Evolutionary conservation across 2,329 filamentous ascomycete genomes (phyloP), one percentile per base, ranked within the genome.

Genomic region (Nectriaceae sp.): DNA sequence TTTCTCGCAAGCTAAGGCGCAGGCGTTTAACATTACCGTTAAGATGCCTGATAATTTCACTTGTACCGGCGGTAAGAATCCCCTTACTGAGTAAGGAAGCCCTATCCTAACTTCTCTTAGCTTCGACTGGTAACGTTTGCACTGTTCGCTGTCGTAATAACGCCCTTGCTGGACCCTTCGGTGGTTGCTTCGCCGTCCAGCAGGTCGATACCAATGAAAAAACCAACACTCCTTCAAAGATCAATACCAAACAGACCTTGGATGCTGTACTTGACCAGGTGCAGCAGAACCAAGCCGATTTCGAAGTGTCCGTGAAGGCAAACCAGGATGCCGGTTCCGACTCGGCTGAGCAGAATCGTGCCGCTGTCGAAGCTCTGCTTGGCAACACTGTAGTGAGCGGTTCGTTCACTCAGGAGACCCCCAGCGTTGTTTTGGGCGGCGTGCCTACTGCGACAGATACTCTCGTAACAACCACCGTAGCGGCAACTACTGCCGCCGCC

Each of bases 121-220:
- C 68, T 6, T 80, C 80, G 0, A 80, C 79, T 2, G 82, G 83
- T 37, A 77, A 82, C 46, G 60, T 83, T 33, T 82, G 79, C 71
- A 83, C 80, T 1, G 71, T 84, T 18, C 75, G 81, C 29, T 84
- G 81, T 70, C 73, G 79, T 18, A 84, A 84, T 69, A 79, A 76
- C 47, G 78, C 79, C 4, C 65, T 76, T 3, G 78, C 78, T 10
- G 79, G 79, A 4, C 79, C 79, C 11, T 84, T 84, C 46, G 77
- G 78, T 33, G 76, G 80, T 42, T 84, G 81, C 65, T 77, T 84
- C 61, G 68, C 79, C 2, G 73, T 83, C 16, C 76, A 82, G 63
- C 82, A 85, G 59, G 67, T 68, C 22, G 80, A 82, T 19, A 53
- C 59, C 1, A 56, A 64, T 0, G 49, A 72, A 39, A 73, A 64